Conservation (phyloP, 257 asterid genomes). For the Leptodermis oblonga region DNA sequence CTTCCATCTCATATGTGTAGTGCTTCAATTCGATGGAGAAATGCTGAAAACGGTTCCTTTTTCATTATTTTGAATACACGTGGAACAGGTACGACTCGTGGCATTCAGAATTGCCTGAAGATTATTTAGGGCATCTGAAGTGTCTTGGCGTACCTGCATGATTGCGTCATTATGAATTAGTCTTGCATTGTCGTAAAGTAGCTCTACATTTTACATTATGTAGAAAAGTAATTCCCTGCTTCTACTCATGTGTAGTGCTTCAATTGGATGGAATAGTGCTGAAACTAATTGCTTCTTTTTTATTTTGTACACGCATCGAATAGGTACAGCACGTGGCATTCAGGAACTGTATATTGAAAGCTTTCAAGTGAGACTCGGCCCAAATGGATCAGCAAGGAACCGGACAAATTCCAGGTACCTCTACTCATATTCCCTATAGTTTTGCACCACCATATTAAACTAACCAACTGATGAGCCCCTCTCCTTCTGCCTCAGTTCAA, state of each 20-base stretch:
- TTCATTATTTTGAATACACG: too few species aligned
- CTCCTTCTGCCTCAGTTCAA: constrained; percentile 54
- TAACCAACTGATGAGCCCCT: constrained; percentile 58
- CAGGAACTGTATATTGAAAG: constrained; percentile 13
- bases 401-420: constrained; percentile 73
- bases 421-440: constrained; percentile 60
- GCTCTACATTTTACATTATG: too few species aligned
- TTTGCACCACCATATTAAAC: constrained; percentile 61
- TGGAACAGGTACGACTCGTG: too few species aligned
- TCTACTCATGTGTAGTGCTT: too few species aligned
- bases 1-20: too few species aligned
- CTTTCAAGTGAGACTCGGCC: constrained; percentile 16
- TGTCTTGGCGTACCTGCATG: too few species aligned
- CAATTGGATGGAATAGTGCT: not conserved
- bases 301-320: not conserved
- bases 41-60: not conserved
- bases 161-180: too few species aligned
- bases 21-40: too few species aligned
- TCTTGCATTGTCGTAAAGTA: not conserved
- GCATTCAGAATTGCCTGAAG: too few species aligned
- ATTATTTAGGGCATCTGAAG: too few species aligned
- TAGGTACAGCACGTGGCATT: constrained; percentile 1
- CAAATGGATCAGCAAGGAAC: constrained; percentile 90
- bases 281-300: too few species aligned
- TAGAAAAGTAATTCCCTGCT: too few species aligned